Base-by-base conservation (phyloP, 78 protist species). In the Monosiga brevicollis region DNA sequence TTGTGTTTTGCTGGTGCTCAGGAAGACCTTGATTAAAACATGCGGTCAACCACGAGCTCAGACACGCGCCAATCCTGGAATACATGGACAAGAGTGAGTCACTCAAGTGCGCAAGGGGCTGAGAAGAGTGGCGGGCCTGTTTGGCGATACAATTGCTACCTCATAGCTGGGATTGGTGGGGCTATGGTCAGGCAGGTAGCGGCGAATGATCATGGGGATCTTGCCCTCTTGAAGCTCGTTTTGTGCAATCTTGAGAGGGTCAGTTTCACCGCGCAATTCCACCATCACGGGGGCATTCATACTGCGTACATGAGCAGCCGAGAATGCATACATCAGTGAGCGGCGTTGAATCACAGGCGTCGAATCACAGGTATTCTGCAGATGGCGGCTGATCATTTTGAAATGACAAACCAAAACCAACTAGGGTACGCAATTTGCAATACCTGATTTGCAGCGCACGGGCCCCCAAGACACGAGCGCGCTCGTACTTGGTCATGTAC, bases 271-370 rank as follows among this genome's bases (percentile, higher is more conserved):
- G 40, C 90, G 90, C 25, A 95, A 38, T 42, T 94, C 95, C 38
- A 95, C 97, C 93, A 95, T 89, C 34, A 95, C 87, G 26, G 98
- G 98, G 15, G 98, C 97, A 49, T 88, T 89, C 96, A 94, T 93
- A 15, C 62, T 49, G 62, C 15, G 6, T 15, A 49, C 6, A 15
- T 6, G 15, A 49, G 62, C 62, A 49, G 62, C n/a, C n/a, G n/a
- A n/a, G n/a, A n/a, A n/a, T n/a, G n/a, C n/a, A n/a, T n/a, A n/a
- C n/a, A n/a, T n/a, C n/a, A n/a, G n/a, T n/a, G n/a, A n/a, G n/a
- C n/a, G n/a, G n/a, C n/a, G n/a, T n/a, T n/a, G n/a, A n/a, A n/a
- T n/a, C n/a, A n/a, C n/a, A n/a, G n/a, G n/a, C n/a, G n/a, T n/a
- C n/a, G n/a, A n/a, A n/a, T n/a, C n/a, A n/a, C n/a, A n/a, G n/a